Evolutionary conservation across 345 rosid species (phyloP).

Genomic region (Adansonia digitata): DNA sequence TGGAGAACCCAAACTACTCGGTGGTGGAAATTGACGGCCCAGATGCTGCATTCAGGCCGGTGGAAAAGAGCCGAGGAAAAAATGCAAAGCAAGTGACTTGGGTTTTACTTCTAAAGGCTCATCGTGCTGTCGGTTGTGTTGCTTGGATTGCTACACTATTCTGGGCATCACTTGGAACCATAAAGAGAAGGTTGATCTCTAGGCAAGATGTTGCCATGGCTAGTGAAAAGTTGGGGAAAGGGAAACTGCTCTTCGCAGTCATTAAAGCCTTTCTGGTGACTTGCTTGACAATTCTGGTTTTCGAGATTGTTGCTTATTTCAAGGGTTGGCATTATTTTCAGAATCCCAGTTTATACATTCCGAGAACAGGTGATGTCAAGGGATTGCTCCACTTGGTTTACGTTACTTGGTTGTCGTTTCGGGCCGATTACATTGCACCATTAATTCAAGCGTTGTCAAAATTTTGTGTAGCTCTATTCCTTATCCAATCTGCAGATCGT

Average conservation of each 20-base stretch:
- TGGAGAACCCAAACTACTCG: conserved; percentile 81
- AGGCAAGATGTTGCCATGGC: conserved; percentile 53
- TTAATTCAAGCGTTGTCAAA: conserved; percentile 51
- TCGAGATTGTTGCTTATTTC: conserved; percentile 65
- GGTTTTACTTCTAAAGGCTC: conserved; percentile 92
- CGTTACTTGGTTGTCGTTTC: conserved; percentile 52
- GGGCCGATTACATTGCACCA: conserved; percentile 72
- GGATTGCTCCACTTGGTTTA: conserved; percentile 59
- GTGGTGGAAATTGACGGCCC: conserved; percentile 83
- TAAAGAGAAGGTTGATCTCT: conserved; percentile 62
- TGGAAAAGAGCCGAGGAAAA: conserved; percentile 78
- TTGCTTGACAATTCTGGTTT: conserved; percentile 47
- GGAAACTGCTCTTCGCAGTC: conserved; percentile 48
- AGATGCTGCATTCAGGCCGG: conserved; percentile 77
- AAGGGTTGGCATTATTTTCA: conserved; percentile 80
- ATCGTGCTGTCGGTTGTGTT: conserved; percentile 75
- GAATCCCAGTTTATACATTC: conserved; percentile 57
- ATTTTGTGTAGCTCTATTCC: conserved; percentile 66
- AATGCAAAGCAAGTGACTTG: conserved; percentile 92
- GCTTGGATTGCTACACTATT: conserved; percentile 67
- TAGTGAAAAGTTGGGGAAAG: conserved; percentile 57
- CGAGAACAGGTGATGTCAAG: conserved; percentile 50
- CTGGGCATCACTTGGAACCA: conserved; percentile 75
- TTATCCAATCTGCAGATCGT: conserved; percentile 72
- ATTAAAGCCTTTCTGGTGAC: conserved; percentile 50